Evolutionary conservation across 1,139 yeast species (phyloP), one percentile per base, ranked within the genome.

Genomic region (Suhomyces bolitotheri): DNA sequence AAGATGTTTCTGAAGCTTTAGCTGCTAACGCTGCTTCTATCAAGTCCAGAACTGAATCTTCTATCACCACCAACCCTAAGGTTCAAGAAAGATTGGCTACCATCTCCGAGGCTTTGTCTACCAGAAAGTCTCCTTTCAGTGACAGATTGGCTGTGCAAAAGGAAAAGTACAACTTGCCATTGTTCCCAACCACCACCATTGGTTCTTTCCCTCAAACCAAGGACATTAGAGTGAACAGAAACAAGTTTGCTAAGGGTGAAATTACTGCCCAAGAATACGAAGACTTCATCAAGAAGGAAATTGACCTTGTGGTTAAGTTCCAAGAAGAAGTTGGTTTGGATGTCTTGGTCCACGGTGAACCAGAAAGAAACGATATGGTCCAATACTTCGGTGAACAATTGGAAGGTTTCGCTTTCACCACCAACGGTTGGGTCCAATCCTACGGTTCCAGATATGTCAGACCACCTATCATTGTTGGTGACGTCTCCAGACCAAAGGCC

Each of bases 121-220:
- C 87, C 66, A 89, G 98, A 82, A 76, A 80, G 70, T 67, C 86
- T 55, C 80, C 94, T 46, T 92, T 92, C 82, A 81, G 84, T 56
- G 76, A 69, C 47, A 88, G 98, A 79, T 81, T 87, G 62, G 83
- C 75, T 54, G 89, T 82, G 56, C 98, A 92, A 78, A 78, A 86
- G 76, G 73, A 70, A 55, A 76, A 81, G 64, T 87, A 87, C 78
- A 86, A 90, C 77, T 78, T 92, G 67, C 98, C 98, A 56, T 76
- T 87, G 64, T 92, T 92, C 96, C 98, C 98, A 73, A 92, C 98
- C 64, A 92, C 98, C 67, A 92, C 98, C 59, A 92, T 92, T 70
- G 98, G 98, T 72, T 92, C 98, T 51, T 92, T 92, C 97, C 98
- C 98, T 58, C 98, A 92, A 80, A 92, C 98, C 67, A 88, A 88